Base-by-base conservation (phyloP, 2,329 filamentous ascomycete genomes). In the Sclerotinia glacialis region DNA sequence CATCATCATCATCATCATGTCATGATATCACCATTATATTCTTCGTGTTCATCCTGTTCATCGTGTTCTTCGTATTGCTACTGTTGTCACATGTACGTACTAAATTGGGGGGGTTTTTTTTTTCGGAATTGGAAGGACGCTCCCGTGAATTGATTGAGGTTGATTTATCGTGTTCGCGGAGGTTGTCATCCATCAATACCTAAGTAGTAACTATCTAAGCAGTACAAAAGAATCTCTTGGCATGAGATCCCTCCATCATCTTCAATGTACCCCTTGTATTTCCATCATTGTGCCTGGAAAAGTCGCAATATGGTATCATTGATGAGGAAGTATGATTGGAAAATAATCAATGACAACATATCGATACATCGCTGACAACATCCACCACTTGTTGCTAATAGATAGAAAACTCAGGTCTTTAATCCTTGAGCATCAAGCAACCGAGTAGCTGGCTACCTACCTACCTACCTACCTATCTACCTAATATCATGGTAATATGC, bases 261-360 rank as follows among this genome's bases (percentile, higher is more conserved):
- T 21, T 46, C 28, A 47, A 37, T 18, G 5, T 12, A 16, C 47
- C 26, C 37, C 42, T 49, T 65, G 52, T 28, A 40, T 47, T 42
- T 58, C 42, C 62, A n/a, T 65, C 62, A 65, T 59, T 49, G 52
- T 58, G 5, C 42, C 62, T 65, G 52, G 28, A 9, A 58, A 9
- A 34, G 47, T 60, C 42, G 56, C 21, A 47, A 65, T 56, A 31
- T 14, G 16, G 44, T 52, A 44, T 47, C 11, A 37, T 63, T 63
- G 28, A 18, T 16, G 44, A 61, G 28, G 23, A 5, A 52, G 16
- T 47, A 23, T 2, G 5, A 23, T 16, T 26, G 42, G 12, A 28
- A 64, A 34, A 28, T 12, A 26, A 40, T 37, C 52, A 21, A 44
- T 40, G 14, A 42, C 3, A 56, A 23, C 21, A 47, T 37, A n/a